Evolutionary conservation across 2,329 filamentous ascomycete genomes (phyloP), one percentile per base, ranked within the genome.

Genomic region (Fusarium chlamydosporum): DNA sequence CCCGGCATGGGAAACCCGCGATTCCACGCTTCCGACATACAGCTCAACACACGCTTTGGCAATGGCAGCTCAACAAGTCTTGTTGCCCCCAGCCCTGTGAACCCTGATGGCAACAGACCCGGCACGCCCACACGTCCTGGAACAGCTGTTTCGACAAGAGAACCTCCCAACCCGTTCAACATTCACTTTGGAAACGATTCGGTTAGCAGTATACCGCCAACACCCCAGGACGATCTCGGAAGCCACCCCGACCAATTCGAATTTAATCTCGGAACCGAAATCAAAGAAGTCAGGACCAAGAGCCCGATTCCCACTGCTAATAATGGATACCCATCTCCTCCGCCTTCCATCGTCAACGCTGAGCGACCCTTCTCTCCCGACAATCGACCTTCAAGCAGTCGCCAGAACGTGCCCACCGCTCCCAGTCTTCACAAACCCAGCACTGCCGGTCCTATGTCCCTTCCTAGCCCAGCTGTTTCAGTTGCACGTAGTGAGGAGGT

Each of bases 141-240:
- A 15, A 82, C 77, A 15, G 75, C 76, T 7, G 74, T 62, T 6
- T 76, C 77, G 6, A 78, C 73, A 26, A 79, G 76, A 43, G 77
- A 79, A 6, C 83, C 82, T 78, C 77, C 82, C 8, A 84, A 83
- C 61, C 82, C 84, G 0, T 77, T 86, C n/a, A 82, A 85, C 13
- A 79, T 83, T 33, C 81, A 84, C 59, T 83, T 83, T 61, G 69
- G 72, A n/a, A 67, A 80, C 71, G 60, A 75, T 70, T 51, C 70
- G 46, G 45, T 71, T 51, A 62, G 73, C 16, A 74, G 69, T 9
- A 73, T 67, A 13, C 74, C 76, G 10, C 67, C 73, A 12, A 74
- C 72, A 16, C 70, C 68, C n/a, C 16, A 61, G 27, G 66, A 56
- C n/a, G 65, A 61, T 26, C 43, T 38, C 31, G 82, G 75, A 60